These are phyloP conservation scores for Teunomyces atbi DNA, from an alignment of 805 yeast species.

Conservation along the genomic window DNA sequence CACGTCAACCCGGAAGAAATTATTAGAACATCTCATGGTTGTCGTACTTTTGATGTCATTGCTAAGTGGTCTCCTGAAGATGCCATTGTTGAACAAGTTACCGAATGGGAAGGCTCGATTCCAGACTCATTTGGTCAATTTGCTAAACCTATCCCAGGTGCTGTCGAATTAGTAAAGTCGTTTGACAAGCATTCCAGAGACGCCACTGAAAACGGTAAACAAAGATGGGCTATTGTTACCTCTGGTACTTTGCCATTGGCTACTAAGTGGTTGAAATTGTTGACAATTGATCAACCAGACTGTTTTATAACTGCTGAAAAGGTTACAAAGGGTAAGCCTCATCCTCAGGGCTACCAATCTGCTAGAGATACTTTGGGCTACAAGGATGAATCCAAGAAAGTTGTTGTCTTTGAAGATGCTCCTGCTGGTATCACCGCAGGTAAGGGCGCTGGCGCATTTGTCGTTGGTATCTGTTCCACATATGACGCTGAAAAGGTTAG, in stretches of 20 bases:
- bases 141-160: slow-evolving; percentile 77
- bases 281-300: slow-evolving; percentile 61
- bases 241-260: slow-evolving; percentile 80
- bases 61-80: slow-evolving; percentile 72
- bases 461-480: slow-evolving; percentile 81
- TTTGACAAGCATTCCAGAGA: slow-evolving; percentile 48
- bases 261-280: slow-evolving; percentile 70
- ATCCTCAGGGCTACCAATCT: slow-evolving; percentile 76
- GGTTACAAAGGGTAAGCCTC: slow-evolving; percentile 79
- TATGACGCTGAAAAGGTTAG: slow-evolving; percentile 67
- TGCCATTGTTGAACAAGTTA: slow-evolving; percentile 63
- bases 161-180: slow-evolving; percentile 57
- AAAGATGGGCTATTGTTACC: slow-evolving; percentile 85
- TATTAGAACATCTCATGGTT: slow-evolving; percentile 75
- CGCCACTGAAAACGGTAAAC: slow-evolving; percentile 41
- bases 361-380: slow-evolving; percentile 52
- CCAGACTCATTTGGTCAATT: slow-evolving; percentile 69
- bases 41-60: slow-evolving; percentile 78
- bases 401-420: slow-evolving; percentile 83
- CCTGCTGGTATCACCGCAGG: slow-evolving; percentile 88
- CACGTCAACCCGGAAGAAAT: slow-evolving; percentile 69
- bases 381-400: slow-evolving; percentile 33
- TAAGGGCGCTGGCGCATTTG: slow-evolving; percentile 76
- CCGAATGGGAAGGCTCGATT: slow-evolving; percentile 65
- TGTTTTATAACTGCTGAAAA: slow-evolving; percentile 80